These are phyloP conservation scores for Caryopteris hybrid DNA, from an alignment of 305 asterid genomes.

Conservation along the genomic window DNA sequence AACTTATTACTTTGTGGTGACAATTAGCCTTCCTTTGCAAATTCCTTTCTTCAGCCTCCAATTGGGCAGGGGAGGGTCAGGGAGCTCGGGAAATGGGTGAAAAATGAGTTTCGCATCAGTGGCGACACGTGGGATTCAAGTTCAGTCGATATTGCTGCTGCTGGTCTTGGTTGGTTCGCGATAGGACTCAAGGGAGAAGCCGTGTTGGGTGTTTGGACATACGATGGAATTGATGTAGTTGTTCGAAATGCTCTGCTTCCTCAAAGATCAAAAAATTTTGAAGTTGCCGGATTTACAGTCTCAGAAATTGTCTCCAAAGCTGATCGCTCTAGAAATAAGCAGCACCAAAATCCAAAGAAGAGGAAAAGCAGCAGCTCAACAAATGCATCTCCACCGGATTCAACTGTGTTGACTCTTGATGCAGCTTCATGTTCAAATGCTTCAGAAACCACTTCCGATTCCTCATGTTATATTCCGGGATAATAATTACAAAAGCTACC, in stretches of 20 bases:
- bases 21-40: not conserved
- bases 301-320: slow-evolving; percentile 72
- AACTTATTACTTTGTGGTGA: not conserved
- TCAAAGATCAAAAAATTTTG: slow-evolving; percentile 57
- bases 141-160: slow-evolving; percentile 64
- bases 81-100: slow-evolving; percentile 81
- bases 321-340: slow-evolving; percentile 52
- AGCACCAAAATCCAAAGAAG: slow-evolving; percentile 32
- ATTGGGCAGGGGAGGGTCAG: slow-evolving; percentile 57
- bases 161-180: slow-evolving; percentile 94
- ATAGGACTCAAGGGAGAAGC: slow-evolving; percentile 86
- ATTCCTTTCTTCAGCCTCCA: slow-evolving; percentile 60
- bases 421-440: slow-evolving; percentile 11
- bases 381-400: slow-evolving; percentile 1
- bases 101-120: slow-evolving; percentile 44
- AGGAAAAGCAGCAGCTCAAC: slow-evolving; percentile 17
- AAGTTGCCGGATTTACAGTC: slow-evolving; percentile 79
- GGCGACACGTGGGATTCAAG: slow-evolving; percentile 75
- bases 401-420: slow-evolving; percentile 1
- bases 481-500: too few relatives aligned
- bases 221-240: slow-evolving; percentile 65
- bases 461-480: not conserved
- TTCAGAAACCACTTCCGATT: not conserved
- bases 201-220: slow-evolving; percentile 65
- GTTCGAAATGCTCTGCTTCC: slow-evolving; percentile 68